These are phyloP conservation scores for Kwoniella bestiolae DNA, from an alignment of 768 basidiomycete genomes.

Conservation along the genomic window DNA sequence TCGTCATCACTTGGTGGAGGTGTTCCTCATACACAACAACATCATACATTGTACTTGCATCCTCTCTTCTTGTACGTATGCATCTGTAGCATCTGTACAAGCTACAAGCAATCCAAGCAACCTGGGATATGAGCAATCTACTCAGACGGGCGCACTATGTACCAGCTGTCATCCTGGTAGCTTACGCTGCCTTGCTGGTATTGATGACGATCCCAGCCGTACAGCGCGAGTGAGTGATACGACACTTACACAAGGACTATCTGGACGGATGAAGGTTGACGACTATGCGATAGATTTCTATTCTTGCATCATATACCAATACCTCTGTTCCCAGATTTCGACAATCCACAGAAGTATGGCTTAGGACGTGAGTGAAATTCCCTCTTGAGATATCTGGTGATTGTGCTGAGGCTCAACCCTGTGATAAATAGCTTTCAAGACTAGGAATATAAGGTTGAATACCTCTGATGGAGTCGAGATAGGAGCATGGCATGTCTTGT, in stretches of 20 bases:
- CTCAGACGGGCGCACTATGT: constrained; percentile 15
- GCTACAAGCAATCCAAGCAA: too few relatives aligned
- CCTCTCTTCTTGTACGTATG: too few relatives aligned
- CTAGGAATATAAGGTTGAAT: constrained; percentile 69
- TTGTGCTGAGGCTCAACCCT: not conserved
- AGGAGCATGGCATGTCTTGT: constrained; percentile 62
- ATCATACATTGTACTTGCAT: too few relatives aligned
- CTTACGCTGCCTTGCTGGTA: constrained; percentile 58
- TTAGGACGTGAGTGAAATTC: constrained; percentile 69
- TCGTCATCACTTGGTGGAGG: too few relatives aligned
- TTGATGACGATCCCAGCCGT: constrained; percentile 68
- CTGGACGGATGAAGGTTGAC: too few relatives aligned
- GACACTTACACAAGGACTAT: not conserved
- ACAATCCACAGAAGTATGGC: constrained; percentile 75
- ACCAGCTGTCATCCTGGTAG: not conserved
- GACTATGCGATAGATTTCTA: too few relatives aligned
- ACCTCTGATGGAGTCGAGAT: constrained; percentile 78
- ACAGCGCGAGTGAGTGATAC: constrained; percentile 73
- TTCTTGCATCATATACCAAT: constrained; percentile 72
- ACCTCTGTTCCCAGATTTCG: constrained; percentile 69
- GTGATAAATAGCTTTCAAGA: constrained; percentile 70
- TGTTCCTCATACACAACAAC: too few relatives aligned
- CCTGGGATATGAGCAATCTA: not conserved
- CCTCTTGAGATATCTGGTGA: not conserved
- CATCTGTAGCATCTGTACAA: too few relatives aligned